Evolutionary conservation across 1,139 yeast species (phyloP).

Genomic region (Pichia kudriavzevii): DNA sequence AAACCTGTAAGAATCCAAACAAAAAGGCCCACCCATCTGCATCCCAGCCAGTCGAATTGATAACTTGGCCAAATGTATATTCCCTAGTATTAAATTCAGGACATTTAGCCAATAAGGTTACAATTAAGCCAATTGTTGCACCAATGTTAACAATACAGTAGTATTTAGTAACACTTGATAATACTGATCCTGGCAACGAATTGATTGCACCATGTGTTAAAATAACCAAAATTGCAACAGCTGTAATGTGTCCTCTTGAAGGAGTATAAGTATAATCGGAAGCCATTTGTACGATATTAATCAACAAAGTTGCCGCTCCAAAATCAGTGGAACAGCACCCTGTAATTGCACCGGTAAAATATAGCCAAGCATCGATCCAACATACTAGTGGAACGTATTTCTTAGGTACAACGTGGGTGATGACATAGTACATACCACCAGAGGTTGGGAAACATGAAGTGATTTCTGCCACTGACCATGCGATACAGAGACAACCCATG

Average conservation of each 20-base stretch:
- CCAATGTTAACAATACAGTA: conserved; percentile 38
- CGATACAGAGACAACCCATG: conserved; percentile 50
- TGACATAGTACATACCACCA: conserved; percentile 56
- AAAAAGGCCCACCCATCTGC: conserved; percentile 31
- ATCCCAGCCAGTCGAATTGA: conserved; percentile 30
- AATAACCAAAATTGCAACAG: conserved; percentile 36
- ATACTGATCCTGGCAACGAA: conserved; percentile 35
- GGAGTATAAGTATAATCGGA: conserved; percentile 34
- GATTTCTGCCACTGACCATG: conserved; percentile 56
- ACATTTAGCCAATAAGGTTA: conserved; percentile 29
- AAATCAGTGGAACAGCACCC: conserved; percentile 34
- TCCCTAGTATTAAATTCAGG: conserved; percentile 26
- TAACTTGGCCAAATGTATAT: conserved; percentile 26
- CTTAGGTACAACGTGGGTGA: conserved; percentile 30
- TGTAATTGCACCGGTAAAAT: conserved; percentile 37
- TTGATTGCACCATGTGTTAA: conserved; percentile 35
- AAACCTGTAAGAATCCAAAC: conserved; percentile 31
- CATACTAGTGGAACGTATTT: conserved; percentile 29
- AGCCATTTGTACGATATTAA: conserved; percentile 37
- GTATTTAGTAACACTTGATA: conserved; percentile 34
- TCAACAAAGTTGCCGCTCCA: conserved; percentile 33
- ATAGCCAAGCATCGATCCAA: conserved; percentile 42
- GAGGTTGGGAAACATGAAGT: conserved; percentile 68
- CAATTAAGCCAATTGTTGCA: conserved; percentile 32
- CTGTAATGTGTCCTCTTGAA: conserved; percentile 35